Conservation (phyloP, 2,329 filamentous ascomycete genomes). For the Aaosphaeria arxii region DNA sequence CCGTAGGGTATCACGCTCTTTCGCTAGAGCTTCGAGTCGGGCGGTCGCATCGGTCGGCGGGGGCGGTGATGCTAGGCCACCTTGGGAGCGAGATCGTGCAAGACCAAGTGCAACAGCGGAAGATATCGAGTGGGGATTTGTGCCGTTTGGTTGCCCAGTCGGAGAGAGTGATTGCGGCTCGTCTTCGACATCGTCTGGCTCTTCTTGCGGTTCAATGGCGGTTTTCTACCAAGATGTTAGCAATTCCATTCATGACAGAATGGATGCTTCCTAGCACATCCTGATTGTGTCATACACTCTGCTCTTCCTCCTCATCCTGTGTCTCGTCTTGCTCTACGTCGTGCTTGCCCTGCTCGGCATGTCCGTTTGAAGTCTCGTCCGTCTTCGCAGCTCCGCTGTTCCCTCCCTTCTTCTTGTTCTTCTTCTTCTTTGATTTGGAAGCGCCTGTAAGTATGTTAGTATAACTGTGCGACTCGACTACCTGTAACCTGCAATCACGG, state of each 20-base stretch:
- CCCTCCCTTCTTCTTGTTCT: conserved; percentile 38
- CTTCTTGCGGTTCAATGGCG: conserved; percentile 10
- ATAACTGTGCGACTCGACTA: conserved; percentile 15
- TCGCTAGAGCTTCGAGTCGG: conserved; percentile 71
- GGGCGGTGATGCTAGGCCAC: conserved; percentile 30
- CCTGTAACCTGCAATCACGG: background rate
- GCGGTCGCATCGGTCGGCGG: conserved; percentile 46
- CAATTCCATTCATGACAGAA: background rate
- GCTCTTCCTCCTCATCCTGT: conserved; percentile 34
- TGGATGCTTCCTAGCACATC: background rate
- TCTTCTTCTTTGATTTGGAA: conserved; percentile 40
- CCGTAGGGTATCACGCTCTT: conserved; percentile 75
- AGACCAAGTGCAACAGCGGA: conserved; percentile 37
- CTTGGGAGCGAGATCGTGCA: conserved; percentile 32
- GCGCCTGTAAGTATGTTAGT: background rate
- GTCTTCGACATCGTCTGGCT: conserved; percentile 35
- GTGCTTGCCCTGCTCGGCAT: conserved; percentile 19
- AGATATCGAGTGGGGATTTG: conserved; percentile 32
- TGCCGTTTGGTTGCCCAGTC: conserved; percentile 29
- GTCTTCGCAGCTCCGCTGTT: conserved; percentile 15
- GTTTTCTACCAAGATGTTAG: conserved; percentile 20
- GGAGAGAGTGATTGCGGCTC: conserved; percentile 29
- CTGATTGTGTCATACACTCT: conserved; percentile 15
- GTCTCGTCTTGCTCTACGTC: conserved; percentile 14
- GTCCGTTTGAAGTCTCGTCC: conserved; percentile 23